Base-by-base conservation (phyloP, 768 basidiomycete genomes). In the Asterophora lycoperdoides region DNA sequence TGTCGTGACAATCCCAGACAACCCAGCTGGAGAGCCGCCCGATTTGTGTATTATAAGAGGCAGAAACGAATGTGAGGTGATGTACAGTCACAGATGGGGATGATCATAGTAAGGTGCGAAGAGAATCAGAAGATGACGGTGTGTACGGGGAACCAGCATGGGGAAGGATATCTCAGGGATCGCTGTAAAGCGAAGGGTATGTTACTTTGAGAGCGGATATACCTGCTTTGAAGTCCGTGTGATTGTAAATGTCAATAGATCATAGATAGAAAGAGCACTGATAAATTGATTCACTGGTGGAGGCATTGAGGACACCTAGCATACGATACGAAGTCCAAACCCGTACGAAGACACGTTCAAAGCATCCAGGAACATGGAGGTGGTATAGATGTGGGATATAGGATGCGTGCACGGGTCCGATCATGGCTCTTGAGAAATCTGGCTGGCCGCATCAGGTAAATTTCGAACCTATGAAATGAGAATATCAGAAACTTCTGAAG, bases 401-500 rank as follows among this genome's bases (percentile, higher is more conserved):
- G 30, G 13, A 23, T 39, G 10, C 33, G 30, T 46, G 3, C 36
- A 29, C 10, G 23, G 30, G 28, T 54, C 10, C 23, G 30, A 28
- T 54, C 50, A 63, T 19, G 60, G 61, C 51, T 68, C 60, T 38
- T 55, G 53, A 40, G 64, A 64, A 42, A 56, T 48, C 36, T 59
- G 54, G 51, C 72, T 76, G 43, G 64, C 63, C 46, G 59, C 59
- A 57, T 77, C 77, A 44, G 78, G 74, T 17, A 80, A 48, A 59
- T 82, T 82, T 42, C 80, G 78, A 60, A 82, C 77, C 79, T 81
- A 52, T 41, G 44, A 38, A 13, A n/a, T 8, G 7, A 28, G 26
- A 9, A 4, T n/a, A 4, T 41, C 28, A 26, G 39, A 37, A 40
- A 23, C 23, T 23, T 23, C 23, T 11, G 35, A 32, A 18, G 5